Evolutionary conservation across 2,329 filamentous ascomycete genomes (phyloP), one percentile per base, ranked within the genome.

Genomic region (Penicillium sclerotiorum): DNA sequence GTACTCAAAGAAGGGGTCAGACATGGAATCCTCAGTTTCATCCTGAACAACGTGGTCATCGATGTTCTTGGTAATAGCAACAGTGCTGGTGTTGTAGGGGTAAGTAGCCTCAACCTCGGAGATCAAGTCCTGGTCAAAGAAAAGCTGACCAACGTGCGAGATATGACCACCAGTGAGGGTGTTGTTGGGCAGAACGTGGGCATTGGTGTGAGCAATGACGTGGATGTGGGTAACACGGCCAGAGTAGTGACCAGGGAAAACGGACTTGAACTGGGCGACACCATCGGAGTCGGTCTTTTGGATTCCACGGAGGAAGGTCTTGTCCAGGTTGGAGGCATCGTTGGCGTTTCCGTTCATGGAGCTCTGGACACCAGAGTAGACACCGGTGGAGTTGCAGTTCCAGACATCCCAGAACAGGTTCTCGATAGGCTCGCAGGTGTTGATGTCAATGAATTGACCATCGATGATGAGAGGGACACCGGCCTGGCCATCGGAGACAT

Each of bases 141-240:
- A 45, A 2, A 45, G 15, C 42, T 50, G 54, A 4, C 84, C 83
- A 32, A 85, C 76, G 65, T 87, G 83, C 8, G 78, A 74, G 43
- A 81, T 76, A 33, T 67, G 73, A 17, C 73, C 74, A 44, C 76
- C 78, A 30, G 70, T 69, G 49, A 80, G 75, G 1, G 64, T 66
- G 17, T 60, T 59, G 46, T 66, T 66, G 1, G 54, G 22, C 28
- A 66, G 43, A 8, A 75, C 55, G 12, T 57, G n/a, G n/a, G n/a
- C 52, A 6, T 58, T 61, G 9, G 67, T 66, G 15, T 69, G 67
- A 3, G 64, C 63, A 23, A 68, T 48, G 28, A 69, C 50, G 30
- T 68, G 67, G 41, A 64, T 51, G 32, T 70, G 67, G 8, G 61
- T 67, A 4, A 67, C 51, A 12, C 66, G 63, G 25, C 74, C 68